Percentiles rank a stretch among this genome's conserved stretches.
These are phyloP conservation scores for Suzukiozyma palmioleophila DNA, from an alignment of 1,139 yeast species.

Conservation along the genomic window DNA sequence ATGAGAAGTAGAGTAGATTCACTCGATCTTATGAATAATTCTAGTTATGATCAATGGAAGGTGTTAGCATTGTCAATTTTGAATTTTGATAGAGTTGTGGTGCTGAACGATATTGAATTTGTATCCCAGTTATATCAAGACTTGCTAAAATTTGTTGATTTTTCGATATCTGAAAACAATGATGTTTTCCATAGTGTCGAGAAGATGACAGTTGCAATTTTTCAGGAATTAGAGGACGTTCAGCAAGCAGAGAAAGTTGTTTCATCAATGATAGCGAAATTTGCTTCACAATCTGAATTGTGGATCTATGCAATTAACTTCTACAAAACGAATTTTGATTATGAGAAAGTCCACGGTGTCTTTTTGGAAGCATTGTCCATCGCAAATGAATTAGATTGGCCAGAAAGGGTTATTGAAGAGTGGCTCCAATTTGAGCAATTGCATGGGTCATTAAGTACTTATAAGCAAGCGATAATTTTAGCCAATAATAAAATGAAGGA, in stretches of 20 bases:
- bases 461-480: constrained; percentile 17
- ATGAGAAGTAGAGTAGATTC: constrained; percentile 12
- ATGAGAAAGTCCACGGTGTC: constrained; percentile 17
- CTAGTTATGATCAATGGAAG: constrained; percentile 33
- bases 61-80: constrained; percentile 27
- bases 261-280: constrained; percentile 22
- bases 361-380: constrained; percentile 29
- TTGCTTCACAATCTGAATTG: constrained; percentile 33
- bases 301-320: constrained; percentile 43
- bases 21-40: constrained; percentile 16
- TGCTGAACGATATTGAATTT: constrained; percentile 8
- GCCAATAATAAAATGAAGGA: constrained; percentile 17
- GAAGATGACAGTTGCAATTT: constrained; percentile 29
- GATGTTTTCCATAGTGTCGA: constrained; percentile 41
- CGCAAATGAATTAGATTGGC: constrained; percentile 40
- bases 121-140: constrained; percentile 9
- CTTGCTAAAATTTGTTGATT: constrained; percentile 11
- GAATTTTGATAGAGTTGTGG: constrained; percentile 13
- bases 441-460: constrained; percentile 24
- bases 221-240: constrained; percentile 20
- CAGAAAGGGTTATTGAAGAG: constrained; percentile 47
- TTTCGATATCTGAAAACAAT: constrained; percentile 24
- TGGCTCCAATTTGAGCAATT: constrained; percentile 38
- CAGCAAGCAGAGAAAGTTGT: constrained; percentile 25
- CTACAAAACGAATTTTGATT: constrained; percentile 18